A percentile compares a stretch with the other conserved stretches of the same genome.
These are phyloP conservation scores for Metarhizium rileyi DNA, from an alignment of 2,329 filamentous ascomycete genomes.

Conservation along the genomic window DNA sequence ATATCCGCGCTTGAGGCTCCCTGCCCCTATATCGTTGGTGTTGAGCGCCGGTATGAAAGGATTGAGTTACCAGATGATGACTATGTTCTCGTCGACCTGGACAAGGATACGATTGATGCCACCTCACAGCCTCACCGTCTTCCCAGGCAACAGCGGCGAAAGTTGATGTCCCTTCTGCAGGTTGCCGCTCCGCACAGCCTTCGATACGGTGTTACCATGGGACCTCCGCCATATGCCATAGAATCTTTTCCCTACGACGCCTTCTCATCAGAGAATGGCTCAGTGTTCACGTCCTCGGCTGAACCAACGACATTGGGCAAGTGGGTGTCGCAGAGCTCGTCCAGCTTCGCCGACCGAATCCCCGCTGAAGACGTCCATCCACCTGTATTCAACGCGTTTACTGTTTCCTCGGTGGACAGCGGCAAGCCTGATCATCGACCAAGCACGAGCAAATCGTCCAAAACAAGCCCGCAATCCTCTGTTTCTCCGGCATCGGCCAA, in stretches of 20 bases:
- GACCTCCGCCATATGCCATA: slow-evolving; percentile 83
- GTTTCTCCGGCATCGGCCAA: slow-evolving; percentile 68
- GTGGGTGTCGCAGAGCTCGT: slow-evolving; percentile 82
- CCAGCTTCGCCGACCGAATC: slow-evolving; percentile 67
- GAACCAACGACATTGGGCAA: slow-evolving; percentile 66
- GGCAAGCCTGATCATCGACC: slow-evolving; percentile 60
- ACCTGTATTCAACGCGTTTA: slow-evolving; percentile 85
- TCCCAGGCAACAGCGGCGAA: slow-evolving; percentile 81
- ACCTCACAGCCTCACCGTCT: slow-evolving; percentile 68
- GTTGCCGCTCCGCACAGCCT: slow-evolving; percentile 83
- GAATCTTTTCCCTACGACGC: slow-evolving; percentile 87
- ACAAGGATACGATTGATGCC: slow-evolving; percentile 82
- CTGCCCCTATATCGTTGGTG: slow-evolving; percentile 93
- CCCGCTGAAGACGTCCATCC: slow-evolving; percentile 40
- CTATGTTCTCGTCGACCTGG: slow-evolving; percentile 88
- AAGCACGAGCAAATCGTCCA: slow-evolving; percentile 58
- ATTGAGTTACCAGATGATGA: slow-evolving; percentile 87
- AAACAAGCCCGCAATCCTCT: slow-evolving; percentile 52
- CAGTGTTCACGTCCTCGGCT: slow-evolving; percentile 66
- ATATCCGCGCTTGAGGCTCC: slow-evolving; percentile 88
- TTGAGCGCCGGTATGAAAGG: slow-evolving; percentile 83
- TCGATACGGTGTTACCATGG: slow-evolving; percentile 75
- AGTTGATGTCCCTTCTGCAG: slow-evolving; percentile 80
- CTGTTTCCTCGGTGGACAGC: slow-evolving; percentile 61
- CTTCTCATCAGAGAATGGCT: slow-evolving; percentile 77